Percentiles rank a stretch among this genome's conserved stretches.
phyloP scores from a whole-genome alignment of 78 protist species.

The Corallochytrium limacisporum region DNA sequence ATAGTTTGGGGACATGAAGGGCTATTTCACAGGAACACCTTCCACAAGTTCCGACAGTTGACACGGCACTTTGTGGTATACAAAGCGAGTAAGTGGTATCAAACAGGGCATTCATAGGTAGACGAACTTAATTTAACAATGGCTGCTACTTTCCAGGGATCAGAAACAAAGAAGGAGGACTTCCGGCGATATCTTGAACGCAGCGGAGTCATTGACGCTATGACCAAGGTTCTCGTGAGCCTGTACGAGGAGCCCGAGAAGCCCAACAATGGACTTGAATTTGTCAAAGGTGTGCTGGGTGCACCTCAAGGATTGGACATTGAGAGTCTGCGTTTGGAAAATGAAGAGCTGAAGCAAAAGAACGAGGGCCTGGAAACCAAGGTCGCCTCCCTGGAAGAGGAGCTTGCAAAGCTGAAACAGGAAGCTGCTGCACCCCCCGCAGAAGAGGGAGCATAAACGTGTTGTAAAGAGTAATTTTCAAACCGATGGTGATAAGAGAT shows the following conservation, averaged over 20 bases:
- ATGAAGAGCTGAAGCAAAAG: conserved; percentile 8
- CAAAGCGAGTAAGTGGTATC: no score
- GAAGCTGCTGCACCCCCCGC: not conserved
- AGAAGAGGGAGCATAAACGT: not conserved
- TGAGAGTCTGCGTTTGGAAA: conserved; percentile 1
- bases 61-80: no score
- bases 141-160: no score
- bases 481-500: no score
- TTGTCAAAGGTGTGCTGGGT: conserved; percentile 39
- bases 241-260: conserved; percentile 71
- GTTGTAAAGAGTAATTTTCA: no score
- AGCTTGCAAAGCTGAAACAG: conserved; percentile 13
- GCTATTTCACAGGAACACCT: no score
- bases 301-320: conserved; percentile 2
- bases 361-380: conserved; percentile 30
- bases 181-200: conserved; percentile 52
- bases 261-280: conserved; percentile 54
- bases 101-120: no score
- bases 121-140: no score
- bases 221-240: conserved; percentile 54
- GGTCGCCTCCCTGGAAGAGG: conserved; percentile 23
- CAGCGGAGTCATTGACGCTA: conserved; percentile 50
- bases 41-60: no score
- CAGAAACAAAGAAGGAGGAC: conserved; percentile 51
- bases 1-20: no score